These are phyloP conservation scores for Fraxinus ornus DNA, from an alignment of 305 asterid species.

Conservation along the genomic window DNA sequence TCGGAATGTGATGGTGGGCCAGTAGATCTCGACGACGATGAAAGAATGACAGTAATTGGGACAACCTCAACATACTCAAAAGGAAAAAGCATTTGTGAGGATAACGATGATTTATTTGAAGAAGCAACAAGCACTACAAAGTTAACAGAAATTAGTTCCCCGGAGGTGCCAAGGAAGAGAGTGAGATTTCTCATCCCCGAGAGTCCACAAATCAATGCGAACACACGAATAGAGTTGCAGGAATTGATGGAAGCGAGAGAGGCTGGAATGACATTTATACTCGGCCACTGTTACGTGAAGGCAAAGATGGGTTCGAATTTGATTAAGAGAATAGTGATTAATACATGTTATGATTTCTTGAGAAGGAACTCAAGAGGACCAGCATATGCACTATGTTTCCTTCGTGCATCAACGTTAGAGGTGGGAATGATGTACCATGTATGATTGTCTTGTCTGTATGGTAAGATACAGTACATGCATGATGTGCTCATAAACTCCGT, in stretches of 20 bases:
- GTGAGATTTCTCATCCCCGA: constrained; percentile 71
- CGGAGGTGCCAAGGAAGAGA: constrained; percentile 46
- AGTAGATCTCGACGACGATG: constrained; percentile 38
- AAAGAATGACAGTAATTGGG: constrained; percentile 72
- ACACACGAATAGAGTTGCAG: constrained; percentile 46
- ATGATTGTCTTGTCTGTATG: constrained; percentile 28
- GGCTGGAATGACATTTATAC: constrained; percentile 80
- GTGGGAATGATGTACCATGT: constrained; percentile 92
- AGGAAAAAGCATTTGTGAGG: constrained; percentile 42
- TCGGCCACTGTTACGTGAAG: constrained; percentile 73
- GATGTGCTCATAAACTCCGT: not conserved
- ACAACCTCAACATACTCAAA: constrained; percentile 38
- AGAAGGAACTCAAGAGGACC: constrained; percentile 72
- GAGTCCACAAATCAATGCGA: constrained; percentile 46
- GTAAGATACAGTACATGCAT: not conserved
- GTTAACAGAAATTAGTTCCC: constrained; percentile 40
- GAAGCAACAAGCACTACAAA: constrained; percentile 32
- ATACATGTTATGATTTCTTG: constrained; percentile 72
- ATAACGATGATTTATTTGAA: constrained; percentile 29
- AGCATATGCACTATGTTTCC: constrained; percentile 73
- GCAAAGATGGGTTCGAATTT: constrained; percentile 77
- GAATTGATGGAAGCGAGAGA: constrained; percentile 84
- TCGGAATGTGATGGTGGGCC: constrained; percentile 20
- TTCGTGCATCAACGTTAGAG: constrained; percentile 81
- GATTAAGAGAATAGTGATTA: constrained; percentile 59